Conservation (phyloP, 2,329 filamentous ascomycete species). For the Neofusicoccum parvum region DNA sequence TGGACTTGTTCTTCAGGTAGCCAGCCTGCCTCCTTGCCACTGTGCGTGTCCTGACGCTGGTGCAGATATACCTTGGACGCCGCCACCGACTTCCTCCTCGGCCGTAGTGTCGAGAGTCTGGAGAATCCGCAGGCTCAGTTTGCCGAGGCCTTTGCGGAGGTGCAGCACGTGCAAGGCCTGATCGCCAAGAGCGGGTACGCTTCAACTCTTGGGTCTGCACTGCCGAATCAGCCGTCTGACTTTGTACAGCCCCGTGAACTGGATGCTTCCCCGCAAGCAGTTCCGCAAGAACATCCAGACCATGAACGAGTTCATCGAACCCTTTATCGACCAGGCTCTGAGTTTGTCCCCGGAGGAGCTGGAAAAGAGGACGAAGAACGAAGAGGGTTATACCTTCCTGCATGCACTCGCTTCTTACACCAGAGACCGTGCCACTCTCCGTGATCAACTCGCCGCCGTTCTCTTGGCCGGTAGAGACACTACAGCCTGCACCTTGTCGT, state of each 20-base stretch:
- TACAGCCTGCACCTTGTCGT: conserved; percentile 78
- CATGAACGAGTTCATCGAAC: conserved; percentile 75
- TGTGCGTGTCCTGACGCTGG: background rate
- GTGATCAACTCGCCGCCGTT: conserved; percentile 81
- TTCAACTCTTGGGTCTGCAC: background rate
- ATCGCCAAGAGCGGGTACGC: conserved; percentile 63
- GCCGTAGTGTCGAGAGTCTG: conserved; percentile 68
- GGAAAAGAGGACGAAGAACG: conserved; percentile 70
- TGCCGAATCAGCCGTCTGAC: background rate
- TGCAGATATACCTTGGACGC: conserved; percentile 73
- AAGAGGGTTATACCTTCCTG: conserved; percentile 78
- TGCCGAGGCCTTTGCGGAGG: conserved; percentile 78
- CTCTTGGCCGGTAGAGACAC: conserved; percentile 87
- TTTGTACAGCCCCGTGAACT: conserved; percentile 57
- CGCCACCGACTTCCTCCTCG: conserved; percentile 83
- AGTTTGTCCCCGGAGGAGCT: conserved; percentile 71
- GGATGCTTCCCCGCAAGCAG: conserved; percentile 61
- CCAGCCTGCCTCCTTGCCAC: background rate
- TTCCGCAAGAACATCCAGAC: conserved; percentile 67
- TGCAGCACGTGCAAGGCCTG: conserved; percentile 73
- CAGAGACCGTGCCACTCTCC: conserved; percentile 66
- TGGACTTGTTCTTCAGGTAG: conserved; percentile 73
- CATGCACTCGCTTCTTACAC: conserved; percentile 83
- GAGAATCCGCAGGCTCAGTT: conserved; percentile 65
- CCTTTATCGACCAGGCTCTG: conserved; percentile 75